Evolutionary conservation across 1,284 basidiomycete genomes (phyloP).

Genomic region (Leccinum huronense): DNA sequence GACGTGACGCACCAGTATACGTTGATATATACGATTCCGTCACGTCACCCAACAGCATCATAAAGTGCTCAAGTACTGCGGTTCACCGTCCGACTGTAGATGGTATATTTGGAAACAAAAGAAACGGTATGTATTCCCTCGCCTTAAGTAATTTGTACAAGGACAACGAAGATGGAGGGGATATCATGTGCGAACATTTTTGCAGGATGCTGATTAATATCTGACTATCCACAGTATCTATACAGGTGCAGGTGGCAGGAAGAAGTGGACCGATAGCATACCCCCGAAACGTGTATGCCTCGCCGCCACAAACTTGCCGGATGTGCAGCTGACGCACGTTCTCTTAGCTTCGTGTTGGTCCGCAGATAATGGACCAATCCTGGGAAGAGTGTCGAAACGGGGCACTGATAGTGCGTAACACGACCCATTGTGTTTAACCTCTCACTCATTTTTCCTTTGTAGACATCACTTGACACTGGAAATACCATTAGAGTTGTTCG

Average conservation of each 20-base stretch:
- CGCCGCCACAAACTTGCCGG: not conserved
- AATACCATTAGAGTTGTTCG: constrained; percentile 30
- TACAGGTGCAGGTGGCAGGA: constrained; percentile 29
- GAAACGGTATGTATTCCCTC: constrained; percentile 23
- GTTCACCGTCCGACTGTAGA: constrained; percentile 21
- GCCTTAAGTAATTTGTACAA: constrained; percentile 21
- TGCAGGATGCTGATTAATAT: not conserved
- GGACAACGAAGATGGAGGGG: constrained; percentile 29
- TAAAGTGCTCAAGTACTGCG: constrained; percentile 14
- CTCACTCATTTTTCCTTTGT: not conserved
- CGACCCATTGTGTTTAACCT: not conserved
- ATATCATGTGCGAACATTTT: constrained; percentile 26
- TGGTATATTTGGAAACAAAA: constrained; percentile 24
- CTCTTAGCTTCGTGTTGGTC: constrained; percentile 22
- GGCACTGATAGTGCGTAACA: constrained; percentile 22
- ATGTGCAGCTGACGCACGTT: not conserved
- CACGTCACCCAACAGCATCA: constrained; percentile 8
- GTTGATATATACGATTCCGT: not conserved
- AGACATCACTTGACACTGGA: constrained; percentile 26
- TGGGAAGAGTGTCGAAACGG: constrained; percentile 22
- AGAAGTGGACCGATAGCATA: constrained; percentile 3
- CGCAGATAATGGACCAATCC: constrained; percentile 27
- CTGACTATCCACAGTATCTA: constrained; percentile 27
- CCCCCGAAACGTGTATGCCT: constrained; percentile 25
- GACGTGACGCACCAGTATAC: not conserved